Evolutionary conservation across 164 flowering plant species (phyloP).

Genomic region (Berberis vulgaris): DNA sequence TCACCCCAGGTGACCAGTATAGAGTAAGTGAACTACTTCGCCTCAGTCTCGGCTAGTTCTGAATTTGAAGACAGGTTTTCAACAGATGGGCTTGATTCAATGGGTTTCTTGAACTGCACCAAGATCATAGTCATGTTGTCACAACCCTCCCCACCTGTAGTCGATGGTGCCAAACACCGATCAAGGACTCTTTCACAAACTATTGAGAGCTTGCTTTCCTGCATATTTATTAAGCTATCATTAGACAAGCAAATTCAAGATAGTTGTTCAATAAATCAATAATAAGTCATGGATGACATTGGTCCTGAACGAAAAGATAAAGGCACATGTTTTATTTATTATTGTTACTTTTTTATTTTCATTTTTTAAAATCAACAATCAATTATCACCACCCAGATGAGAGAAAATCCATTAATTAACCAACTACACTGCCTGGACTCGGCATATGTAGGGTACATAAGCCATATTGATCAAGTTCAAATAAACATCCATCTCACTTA

Average conservation of each 20-base stretch:
- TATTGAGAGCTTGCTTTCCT: slow-evolving; percentile 82
- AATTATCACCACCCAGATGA: background rate
- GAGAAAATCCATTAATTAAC: background rate
- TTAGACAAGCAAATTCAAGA: background rate
- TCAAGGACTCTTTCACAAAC: slow-evolving; percentile 88
- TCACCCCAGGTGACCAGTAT: background rate
- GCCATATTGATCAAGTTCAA: no score
- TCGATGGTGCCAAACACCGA: slow-evolving; percentile 88
- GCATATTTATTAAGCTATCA: slow-evolving; percentile 15
- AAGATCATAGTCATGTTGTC: slow-evolving; percentile 99
- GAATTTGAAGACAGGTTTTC: slow-evolving; percentile 32
- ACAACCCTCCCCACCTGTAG: slow-evolving; percentile 89
- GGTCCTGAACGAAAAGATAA: background rate
- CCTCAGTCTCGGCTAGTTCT: slow-evolving; percentile 15
- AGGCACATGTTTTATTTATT: background rate
- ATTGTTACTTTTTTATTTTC: background rate
- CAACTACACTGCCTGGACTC: slow-evolving; percentile 2
- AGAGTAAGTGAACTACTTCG: slow-evolving; percentile 1
- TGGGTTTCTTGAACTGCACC: slow-evolving; percentile 82
- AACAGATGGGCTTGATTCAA: slow-evolving; percentile 12
- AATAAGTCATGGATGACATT: background rate
- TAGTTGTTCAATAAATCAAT: background rate
- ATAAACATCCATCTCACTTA: slow-evolving; percentile 20
- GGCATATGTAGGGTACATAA: no score
- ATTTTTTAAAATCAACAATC: background rate